Evolutionary conservation across 2,329 filamentous ascomycete species (phyloP).

Genomic region (Scedosporium dehoogii): DNA sequence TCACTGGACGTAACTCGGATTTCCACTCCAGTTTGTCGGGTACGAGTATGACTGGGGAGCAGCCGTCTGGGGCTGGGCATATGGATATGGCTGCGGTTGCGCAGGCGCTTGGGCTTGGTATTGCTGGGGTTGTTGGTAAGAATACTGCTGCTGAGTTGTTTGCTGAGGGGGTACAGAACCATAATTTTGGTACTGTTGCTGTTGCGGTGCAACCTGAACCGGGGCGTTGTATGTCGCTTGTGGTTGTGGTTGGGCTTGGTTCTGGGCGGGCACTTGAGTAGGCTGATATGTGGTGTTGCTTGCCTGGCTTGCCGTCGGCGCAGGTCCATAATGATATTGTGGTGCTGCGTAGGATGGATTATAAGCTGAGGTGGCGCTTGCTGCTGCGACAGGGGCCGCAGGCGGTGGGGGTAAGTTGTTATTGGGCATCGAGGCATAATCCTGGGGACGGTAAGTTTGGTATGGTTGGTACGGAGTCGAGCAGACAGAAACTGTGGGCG

Average conservation of each 20-base stretch:
- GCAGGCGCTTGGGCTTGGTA: background rate
- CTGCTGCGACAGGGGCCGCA: background rate
- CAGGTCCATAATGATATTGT: background rate
- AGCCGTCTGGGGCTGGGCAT: background rate
- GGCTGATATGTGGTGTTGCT: background rate
- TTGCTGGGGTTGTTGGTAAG: background rate
- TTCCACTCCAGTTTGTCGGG: background rate
- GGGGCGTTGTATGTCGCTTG: slow-evolving; percentile 1
- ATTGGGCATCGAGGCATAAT: background rate
- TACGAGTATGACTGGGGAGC: background rate
- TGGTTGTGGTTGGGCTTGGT: background rate
- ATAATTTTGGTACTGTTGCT: background rate
- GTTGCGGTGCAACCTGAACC: background rate
- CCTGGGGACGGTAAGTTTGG: background rate
- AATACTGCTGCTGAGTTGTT: background rate
- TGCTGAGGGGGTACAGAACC: background rate
- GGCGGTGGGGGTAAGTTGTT: background rate
- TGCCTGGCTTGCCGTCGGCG: background rate
- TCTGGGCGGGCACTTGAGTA: background rate
- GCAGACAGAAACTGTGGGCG: background rate
- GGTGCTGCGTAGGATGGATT: background rate
- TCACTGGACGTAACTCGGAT: background rate
- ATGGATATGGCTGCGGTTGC: background rate
- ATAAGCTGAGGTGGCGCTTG: background rate
- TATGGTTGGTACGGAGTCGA: background rate